Evolutionary conservation across 352 stramenopile species (phyloP), one percentile per base, ranked within the genome.

Genomic region (Pythium sukuiense): DNA sequence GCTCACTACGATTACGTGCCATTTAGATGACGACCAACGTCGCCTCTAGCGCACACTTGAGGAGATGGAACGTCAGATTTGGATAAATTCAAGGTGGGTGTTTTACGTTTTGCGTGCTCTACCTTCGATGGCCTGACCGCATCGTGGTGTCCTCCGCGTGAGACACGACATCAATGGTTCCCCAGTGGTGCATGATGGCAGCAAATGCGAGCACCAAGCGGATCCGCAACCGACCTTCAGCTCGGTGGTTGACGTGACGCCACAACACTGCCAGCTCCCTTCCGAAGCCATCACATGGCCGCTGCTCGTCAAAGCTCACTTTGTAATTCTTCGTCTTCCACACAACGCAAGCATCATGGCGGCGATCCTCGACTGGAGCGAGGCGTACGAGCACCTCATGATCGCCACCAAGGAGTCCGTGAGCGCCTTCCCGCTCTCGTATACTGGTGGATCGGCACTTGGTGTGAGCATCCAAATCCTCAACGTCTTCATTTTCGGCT

Each of bases 381-480:
- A 24, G 3, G 76, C 71, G 26, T 59, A 72, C 26, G 48, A 71
- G 55, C 76, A 85, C 66, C 49, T 72, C 8, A 62, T 71, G 55
- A 63, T 59, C 5, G 81, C 77, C 46, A 63, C 49, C 18, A 48
- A 35, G 0, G 79, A 88, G 35, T 75, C 79, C 12, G 63, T 74
- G 56, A 59, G 71, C 58, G 62, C 45, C 0, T 69, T 75, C 14
- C 61, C 79, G 27, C 70, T 89, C 9, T 72, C 73, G 12, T 87
- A 87, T 29, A 61, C 70, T 20, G 55, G 55, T 6, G 77, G 72
- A 4, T 70, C 63, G 45, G 77, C 79, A 20, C 59, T 90, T 9
- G 80, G 68, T 9, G 63, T 84, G 50, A 66, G 67, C 24, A 59
- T 90, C 29, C 82, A 89, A 56, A 48, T 85, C 29, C 55, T 88